Evolutionary conservation across 1,284 basidiomycete species (phyloP).

Genomic region (Austroboletus rostrupii): DNA sequence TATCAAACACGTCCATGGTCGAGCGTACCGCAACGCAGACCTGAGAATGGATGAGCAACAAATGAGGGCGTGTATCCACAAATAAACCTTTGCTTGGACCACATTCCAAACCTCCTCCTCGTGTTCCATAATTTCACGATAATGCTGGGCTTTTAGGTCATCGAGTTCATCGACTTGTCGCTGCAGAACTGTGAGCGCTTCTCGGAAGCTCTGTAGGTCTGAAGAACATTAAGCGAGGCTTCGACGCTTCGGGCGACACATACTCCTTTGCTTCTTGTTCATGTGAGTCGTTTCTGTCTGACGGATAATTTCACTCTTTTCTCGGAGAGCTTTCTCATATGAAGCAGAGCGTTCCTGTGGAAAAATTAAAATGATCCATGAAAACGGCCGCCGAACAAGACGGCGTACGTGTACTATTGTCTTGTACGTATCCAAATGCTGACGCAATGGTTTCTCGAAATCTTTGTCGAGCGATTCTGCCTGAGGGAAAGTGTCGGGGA

Average conservation of each 20-base stretch:
- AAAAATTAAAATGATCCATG: slow-evolving; percentile 6
- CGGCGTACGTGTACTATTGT: slow-evolving; percentile 63
- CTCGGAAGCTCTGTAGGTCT: slow-evolving; percentile 85
- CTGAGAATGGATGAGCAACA: slow-evolving; percentile 35
- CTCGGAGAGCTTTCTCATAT: slow-evolving; percentile 76
- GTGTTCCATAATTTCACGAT: slow-evolving; percentile 85
- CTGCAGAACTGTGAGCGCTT: slow-evolving; percentile 80
- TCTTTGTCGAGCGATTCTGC: slow-evolving; percentile 85
- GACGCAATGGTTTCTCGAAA: slow-evolving; percentile 85
- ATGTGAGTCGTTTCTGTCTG: slow-evolving; percentile 88
- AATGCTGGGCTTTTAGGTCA: slow-evolving; percentile 75
- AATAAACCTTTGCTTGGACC: slow-evolving; percentile 73
- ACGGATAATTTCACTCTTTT: slow-evolving; percentile 82
- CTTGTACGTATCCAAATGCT: slow-evolving; percentile 81
- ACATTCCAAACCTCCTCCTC: slow-evolving; percentile 93
- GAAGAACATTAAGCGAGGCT: slow-evolving; percentile 14
- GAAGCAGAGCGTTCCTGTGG: slow-evolving; percentile 70
- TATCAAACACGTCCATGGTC: slow-evolving; percentile 78
- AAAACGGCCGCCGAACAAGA: background rate
- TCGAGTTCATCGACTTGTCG: slow-evolving; percentile 87
- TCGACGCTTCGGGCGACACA: slow-evolving; percentile 26
- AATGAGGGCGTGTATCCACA: slow-evolving; percentile 2
- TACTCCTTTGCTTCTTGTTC: slow-evolving; percentile 81
- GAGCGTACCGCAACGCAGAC: slow-evolving; percentile 73
- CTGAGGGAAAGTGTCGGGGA: slow-evolving; percentile 34